phyloP scores from a whole-genome alignment of 2,329 filamentous ascomycete genomes.

The Verticillium dahliae region DNA sequence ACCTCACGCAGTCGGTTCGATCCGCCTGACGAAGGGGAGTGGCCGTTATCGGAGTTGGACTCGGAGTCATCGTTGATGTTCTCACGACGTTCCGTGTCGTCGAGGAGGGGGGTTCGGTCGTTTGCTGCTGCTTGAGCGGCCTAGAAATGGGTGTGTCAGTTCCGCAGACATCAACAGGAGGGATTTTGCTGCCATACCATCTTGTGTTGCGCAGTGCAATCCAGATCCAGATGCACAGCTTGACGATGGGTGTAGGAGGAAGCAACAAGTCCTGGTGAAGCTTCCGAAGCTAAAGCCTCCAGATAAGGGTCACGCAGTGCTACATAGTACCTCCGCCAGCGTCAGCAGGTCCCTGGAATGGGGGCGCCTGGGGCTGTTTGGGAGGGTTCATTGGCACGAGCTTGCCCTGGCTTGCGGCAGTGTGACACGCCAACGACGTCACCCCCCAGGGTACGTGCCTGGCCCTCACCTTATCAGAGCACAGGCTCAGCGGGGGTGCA shows the following conservation, averaged over 20 bases:
- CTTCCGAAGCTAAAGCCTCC: background rate
- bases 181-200: background rate
- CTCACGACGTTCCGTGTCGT: slow-evolving; percentile 19
- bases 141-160: background rate
- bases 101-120: slow-evolving; percentile 37
- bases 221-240: background rate
- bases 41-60: slow-evolving; percentile 4
- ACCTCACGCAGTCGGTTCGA: slow-evolving; percentile 57
- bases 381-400: background rate
- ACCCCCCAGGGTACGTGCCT: background rate
- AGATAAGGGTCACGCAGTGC: background rate
- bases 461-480: background rate
- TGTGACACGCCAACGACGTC: background rate
- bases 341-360: background rate
- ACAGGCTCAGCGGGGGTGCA: no score
- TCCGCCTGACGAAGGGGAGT: slow-evolving; percentile 11
- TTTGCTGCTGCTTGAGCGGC: background rate
- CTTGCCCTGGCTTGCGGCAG: background rate
- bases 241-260: background rate
- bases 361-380: background rate
- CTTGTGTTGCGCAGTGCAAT: background rate
- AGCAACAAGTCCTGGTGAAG: background rate
- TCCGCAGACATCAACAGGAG: background rate
- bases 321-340: background rate
- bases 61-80: slow-evolving; percentile 14